Conservation (phyloP, 169 alveolate species). For the Plasmodium malariae region DNA sequence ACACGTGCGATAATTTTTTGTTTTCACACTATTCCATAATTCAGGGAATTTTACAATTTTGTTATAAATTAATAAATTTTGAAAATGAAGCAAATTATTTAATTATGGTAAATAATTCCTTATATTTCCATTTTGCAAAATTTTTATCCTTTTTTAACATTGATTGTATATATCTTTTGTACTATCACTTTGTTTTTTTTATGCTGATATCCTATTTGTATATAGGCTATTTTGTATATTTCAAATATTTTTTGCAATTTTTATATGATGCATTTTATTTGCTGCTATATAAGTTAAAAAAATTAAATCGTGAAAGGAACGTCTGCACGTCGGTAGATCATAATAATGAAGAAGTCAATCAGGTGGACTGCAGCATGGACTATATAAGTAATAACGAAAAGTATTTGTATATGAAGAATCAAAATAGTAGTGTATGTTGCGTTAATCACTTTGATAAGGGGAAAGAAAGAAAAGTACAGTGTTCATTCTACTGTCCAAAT, state of each 20-base stretch:
- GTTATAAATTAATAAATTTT: slow-evolving; percentile 44
- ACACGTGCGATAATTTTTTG: slow-evolving; percentile 16
- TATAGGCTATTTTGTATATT: slow-evolving; percentile 41
- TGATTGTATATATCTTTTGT: slow-evolving; percentile 7
- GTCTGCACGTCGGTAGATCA: too few species aligned
- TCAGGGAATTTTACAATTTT: slow-evolving; percentile 14
- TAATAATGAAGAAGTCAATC: neutral
- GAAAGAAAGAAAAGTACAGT: too few species aligned
- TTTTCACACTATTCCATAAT: slow-evolving; percentile 22
- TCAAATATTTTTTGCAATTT: neutral
- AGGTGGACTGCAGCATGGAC: neutral
- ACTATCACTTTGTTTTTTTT: slow-evolving; percentile 42
- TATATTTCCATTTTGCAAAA: slow-evolving; percentile 53
- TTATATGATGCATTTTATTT: slow-evolving; percentile 7
- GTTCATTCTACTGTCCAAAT: too few species aligned
- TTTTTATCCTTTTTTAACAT: slow-evolving; percentile 18
- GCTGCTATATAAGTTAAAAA: neutral
- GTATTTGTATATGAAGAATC: neutral
- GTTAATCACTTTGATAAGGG: too few species aligned
- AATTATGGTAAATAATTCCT: slow-evolving; percentile 34
- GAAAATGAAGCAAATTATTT: slow-evolving; percentile 13
- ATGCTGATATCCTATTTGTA: slow-evolving; percentile 66
- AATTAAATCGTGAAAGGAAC: neutral
- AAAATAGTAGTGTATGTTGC: too few species aligned
- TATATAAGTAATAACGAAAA: neutral